These are phyloP conservation scores for Lactarius hatsudake DNA, from an alignment of 768 basidiomycete species.

Conservation along the genomic window DNA sequence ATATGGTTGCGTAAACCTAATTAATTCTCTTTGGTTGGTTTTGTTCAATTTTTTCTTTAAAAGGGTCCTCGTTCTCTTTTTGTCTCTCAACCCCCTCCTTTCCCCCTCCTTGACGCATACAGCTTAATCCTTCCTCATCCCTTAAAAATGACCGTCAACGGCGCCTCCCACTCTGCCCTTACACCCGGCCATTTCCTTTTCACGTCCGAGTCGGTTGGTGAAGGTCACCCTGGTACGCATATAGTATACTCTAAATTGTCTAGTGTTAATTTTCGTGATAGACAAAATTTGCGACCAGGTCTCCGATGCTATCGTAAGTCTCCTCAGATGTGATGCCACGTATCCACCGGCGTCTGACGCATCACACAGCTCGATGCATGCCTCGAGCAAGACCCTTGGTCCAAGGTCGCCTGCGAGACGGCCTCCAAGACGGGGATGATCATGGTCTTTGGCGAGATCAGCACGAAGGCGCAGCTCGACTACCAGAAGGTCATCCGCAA, in stretches of 20 bases:
- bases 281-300: conserved; percentile 99
- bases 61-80: conserved; percentile 29
- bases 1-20: conserved; percentile 12
- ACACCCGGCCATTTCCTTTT: conserved; percentile 91
- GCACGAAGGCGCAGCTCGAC: conserved; percentile 92
- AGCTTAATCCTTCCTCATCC: neutral
- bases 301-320: conserved; percentile 93
- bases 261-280: conserved; percentile 32
- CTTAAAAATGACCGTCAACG: conserved; percentile 64
- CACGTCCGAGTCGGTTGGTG: conserved; percentile 97
- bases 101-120: conserved; percentile 23
- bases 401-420: conserved; percentile 98
- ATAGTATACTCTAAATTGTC: conserved; percentile 16
- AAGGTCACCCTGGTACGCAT: conserved; percentile 90
- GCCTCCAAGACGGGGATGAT: conserved; percentile 99
- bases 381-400: conserved; percentile 88
- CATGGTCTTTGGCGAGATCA: conserved; percentile 99
- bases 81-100: conserved; percentile 31
- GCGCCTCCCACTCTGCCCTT: conserved; percentile 49
- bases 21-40: too few relatives aligned
- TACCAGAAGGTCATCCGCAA: conserved; percentile 96
- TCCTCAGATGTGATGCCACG: neutral
- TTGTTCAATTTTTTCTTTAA: conserved; percentile 19
- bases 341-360: neutral
- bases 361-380: conserved; percentile 86